These are phyloP conservation scores for Penicillium rolfsii DNA, from an alignment of 2,329 filamentous ascomycete species.

Conservation along the genomic window DNA sequence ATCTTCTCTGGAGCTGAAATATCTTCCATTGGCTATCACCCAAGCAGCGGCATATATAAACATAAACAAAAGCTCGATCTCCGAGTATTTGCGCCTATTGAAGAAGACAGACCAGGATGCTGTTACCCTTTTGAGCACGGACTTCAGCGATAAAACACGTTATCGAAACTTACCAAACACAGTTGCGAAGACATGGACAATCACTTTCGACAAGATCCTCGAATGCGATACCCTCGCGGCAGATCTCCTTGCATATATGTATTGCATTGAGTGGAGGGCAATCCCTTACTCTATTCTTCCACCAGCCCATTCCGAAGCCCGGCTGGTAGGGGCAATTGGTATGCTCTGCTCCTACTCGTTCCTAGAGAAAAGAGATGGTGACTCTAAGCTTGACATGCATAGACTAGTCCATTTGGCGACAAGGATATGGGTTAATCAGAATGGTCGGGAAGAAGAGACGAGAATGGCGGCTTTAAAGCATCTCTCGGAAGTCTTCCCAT, in stretches of 20 bases:
- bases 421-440: constrained; percentile 35
- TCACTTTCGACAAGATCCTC: constrained; percentile 43
- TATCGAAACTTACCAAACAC: constrained; percentile 8
- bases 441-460: background rate
- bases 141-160: constrained; percentile 36
- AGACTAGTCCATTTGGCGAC: constrained; percentile 42
- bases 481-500: background rate
- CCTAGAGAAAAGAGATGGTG: constrained; percentile 19
- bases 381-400: constrained; percentile 27
- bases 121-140: constrained; percentile 4
- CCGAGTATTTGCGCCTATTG: constrained; percentile 32
- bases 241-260: constrained; percentile 39
- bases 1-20: constrained; percentile 25
- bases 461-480: background rate
- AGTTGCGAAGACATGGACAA: constrained; percentile 39
- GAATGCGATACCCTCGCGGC: constrained; percentile 34
- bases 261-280: constrained; percentile 19
- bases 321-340: constrained; percentile 33
- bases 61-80: constrained; percentile 4
- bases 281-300: constrained; percentile 41
- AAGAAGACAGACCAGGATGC: constrained; percentile 10
- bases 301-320: constrained; percentile 7
- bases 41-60: constrained; percentile 31
- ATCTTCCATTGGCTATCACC: constrained; percentile 31
- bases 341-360: constrained; percentile 40